Evolutionary conservation across 202 grass and related monocot species (phyloP), one percentile per base, ranked within the genome.

Genomic region (Setaria italica): DNA sequence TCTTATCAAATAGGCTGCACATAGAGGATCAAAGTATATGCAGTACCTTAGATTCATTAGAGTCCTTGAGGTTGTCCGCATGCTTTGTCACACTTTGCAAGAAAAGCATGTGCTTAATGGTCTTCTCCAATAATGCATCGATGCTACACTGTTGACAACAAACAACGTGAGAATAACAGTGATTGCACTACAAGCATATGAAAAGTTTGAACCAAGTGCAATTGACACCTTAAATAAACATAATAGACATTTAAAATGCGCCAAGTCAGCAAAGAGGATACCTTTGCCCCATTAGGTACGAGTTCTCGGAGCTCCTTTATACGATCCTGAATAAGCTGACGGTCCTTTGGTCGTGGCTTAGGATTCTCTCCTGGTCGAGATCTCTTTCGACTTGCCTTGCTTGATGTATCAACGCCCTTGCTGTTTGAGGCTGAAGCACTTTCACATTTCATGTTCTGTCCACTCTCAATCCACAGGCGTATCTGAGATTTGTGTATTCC

Each of bases 61-160:
- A 86, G 56, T 95, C 91, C 93, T 95, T 98, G 76, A 98, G 88
- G 81, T 94, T 94, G 76, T 90, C 93, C 12, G 91, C 95, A 86
- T 95, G 91, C 78, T 95, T 95, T 78, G 88, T 92, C 84, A 98
- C 95, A 84, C 93, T 98, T 79, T 98, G 95, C 89, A 98, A 90
- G 87, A 98, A 98, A 84, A 98, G 54, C 95, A 98, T 98, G 78
- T 98, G 95, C 82, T 98, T 98, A 68, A 98, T 94, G 73, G 95
- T 95, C 85, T 98, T 98, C 57, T 98, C 95, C 89, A 98, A 79
- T 58, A 98, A 89, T 76, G 91, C 93, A 94, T 98, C 95, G 84
- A 98, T 98, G 86, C 95, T 98, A 89, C 95, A 98, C 95, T 98
- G 93, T 90, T 93, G 71, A 77, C 33, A 89, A 78, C 51, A 90